Conservation (phyloP, 139 green algal genomes). For the Chara braunii region DNA sequence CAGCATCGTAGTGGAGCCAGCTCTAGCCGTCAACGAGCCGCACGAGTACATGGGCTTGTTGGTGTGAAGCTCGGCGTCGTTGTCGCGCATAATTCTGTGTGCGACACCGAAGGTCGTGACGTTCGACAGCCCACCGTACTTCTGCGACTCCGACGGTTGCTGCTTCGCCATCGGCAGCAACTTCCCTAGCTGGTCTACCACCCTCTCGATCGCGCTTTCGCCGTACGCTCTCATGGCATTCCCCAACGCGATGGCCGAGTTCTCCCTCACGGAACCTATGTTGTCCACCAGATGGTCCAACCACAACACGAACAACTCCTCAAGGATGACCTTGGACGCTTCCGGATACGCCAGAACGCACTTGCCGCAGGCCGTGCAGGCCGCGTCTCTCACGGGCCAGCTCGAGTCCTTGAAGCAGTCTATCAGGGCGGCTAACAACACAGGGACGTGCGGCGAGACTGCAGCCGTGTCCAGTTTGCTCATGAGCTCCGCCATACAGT, state of each 20-base stretch:
- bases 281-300: constrained; percentile 70
- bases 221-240: constrained; percentile 47
- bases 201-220: constrained; percentile 42
- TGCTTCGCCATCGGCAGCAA: constrained; percentile 57
- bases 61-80: neutral
- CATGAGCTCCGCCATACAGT: constrained; percentile 84
- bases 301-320: constrained; percentile 69
- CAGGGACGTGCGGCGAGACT: constrained; percentile 56
- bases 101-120: constrained; percentile 61
- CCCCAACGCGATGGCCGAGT: constrained; percentile 60
- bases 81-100: neutral
- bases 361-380: constrained; percentile 45
- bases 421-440: constrained; percentile 60
- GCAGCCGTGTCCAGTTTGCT: constrained; percentile 63
- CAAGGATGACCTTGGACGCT: constrained; percentile 41
- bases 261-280: constrained; percentile 62
- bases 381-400: constrained; percentile 72
- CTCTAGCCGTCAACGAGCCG: constrained; percentile 47
- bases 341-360: constrained; percentile 58
- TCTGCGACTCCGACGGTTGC: constrained; percentile 46
- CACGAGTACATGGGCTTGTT: constrained; percentile 58
- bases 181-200: constrained; percentile 43
- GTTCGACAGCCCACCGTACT: constrained; percentile 55
- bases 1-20: constrained; percentile 45
- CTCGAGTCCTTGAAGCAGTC: constrained; percentile 70